phyloP scores from a whole-genome alignment of 202 grass and related monocot species.

The Hordeum pubiflorum region DNA sequence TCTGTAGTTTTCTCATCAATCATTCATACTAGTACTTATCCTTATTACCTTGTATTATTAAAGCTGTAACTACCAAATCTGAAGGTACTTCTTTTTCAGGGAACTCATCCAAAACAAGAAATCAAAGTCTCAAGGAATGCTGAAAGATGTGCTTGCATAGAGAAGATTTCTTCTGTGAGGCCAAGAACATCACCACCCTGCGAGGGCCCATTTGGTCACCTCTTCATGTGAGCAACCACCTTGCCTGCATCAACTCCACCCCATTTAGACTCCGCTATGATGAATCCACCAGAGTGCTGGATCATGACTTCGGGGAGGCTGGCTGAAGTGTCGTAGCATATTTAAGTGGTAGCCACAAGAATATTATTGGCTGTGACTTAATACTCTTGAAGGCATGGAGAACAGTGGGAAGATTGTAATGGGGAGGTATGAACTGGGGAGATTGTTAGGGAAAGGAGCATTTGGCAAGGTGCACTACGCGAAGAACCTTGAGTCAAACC shows the following conservation, averaged over 20 bases:
- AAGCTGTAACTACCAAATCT: not conserved
- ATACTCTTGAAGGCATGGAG: conserved; percentile 31
- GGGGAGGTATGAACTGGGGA: conserved; percentile 70
- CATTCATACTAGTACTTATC: not conserved
- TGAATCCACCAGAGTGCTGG: conserved; percentile 35
- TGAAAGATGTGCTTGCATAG: conserved; percentile 83
- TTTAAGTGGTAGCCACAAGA: not conserved
- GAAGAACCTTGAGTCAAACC: conserved; percentile 48
- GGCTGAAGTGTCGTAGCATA: conserved; percentile 39
- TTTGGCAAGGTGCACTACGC: conserved; percentile 83
- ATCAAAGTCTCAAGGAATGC: conserved; percentile 46
- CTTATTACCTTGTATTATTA: not conserved
- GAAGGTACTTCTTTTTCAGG: not conserved
- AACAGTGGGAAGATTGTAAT: conserved; percentile 47
- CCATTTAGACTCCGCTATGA: conserved; percentile 35
- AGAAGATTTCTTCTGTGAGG: conserved; percentile 24
- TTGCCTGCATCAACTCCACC: conserved; percentile 15
- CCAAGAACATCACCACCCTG: conserved; percentile 1
- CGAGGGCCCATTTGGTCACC: conserved; percentile 12
- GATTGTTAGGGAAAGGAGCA: conserved; percentile 73
- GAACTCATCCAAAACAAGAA: not conserved
- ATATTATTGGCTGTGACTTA: not conserved
- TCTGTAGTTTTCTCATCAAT: not conserved
- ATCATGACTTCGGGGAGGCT: conserved; percentile 52
- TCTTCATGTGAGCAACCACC: conserved; percentile 32